These are phyloP conservation scores for Podila minutissima DNA, from an alignment of 192 early-diverging fungal genomes.

Conservation along the genomic window DNA sequence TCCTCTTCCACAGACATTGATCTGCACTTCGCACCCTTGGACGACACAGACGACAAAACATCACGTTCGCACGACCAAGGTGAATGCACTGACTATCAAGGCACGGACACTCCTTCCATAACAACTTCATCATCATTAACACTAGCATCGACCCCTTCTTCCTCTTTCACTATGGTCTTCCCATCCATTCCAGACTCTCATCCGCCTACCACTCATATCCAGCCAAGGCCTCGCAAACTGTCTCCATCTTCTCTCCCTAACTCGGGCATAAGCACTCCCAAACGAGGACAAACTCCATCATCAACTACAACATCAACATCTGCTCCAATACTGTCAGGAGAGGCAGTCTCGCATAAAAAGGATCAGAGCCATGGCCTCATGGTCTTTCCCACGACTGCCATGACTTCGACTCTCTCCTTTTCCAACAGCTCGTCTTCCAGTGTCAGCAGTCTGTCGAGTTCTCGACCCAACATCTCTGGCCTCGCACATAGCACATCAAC, in stretches of 20 bases:
- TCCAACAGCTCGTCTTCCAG: neutral
- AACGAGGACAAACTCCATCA: neutral
- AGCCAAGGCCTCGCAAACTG: neutral
- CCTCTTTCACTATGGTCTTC: neutral
- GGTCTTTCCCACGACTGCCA: slow-evolving; percentile 12
- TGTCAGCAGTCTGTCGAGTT: neutral
- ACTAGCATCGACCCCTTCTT: neutral
- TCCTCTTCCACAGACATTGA: neutral
- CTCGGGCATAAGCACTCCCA: neutral
- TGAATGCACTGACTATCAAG: neutral
- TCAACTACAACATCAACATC: neutral
- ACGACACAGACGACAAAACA: neutral
- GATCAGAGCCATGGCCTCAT: slow-evolving; percentile 32
- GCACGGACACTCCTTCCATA: neutral
- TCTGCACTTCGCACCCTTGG: neutral
- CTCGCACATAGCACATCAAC: slow-evolving; percentile 16
- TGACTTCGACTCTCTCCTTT: slow-evolving; percentile 11
- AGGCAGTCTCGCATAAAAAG: slow-evolving; percentile 3
- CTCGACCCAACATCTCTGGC: neutral
- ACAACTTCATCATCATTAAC: neutral
- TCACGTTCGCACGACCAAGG: neutral
- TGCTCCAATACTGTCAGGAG: too few relatives aligned
- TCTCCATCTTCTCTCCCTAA: neutral
- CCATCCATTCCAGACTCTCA: neutral
- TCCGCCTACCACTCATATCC: neutral